Conservation (phyloP, 179 eudicot species). For the Beta macrorhiza region DNA sequence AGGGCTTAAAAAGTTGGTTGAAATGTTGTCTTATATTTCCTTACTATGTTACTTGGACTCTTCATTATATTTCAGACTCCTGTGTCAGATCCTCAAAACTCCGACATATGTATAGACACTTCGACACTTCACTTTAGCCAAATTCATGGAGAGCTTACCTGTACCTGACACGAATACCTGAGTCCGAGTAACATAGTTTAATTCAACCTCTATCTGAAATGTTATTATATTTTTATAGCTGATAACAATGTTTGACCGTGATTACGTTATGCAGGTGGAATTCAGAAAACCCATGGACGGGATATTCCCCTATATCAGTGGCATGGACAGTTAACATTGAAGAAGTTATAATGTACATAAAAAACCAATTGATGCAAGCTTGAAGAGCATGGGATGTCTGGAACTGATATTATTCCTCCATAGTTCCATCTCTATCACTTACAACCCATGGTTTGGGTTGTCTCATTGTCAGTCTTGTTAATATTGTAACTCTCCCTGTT, state of each 20-base stretch:
- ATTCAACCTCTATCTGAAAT: background rate
- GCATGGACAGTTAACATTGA: slow-evolving; percentile 86
- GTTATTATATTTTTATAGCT: background rate
- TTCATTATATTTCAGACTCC: background rate
- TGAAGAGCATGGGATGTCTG: slow-evolving; percentile 33
- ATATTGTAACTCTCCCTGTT: slow-evolving; percentile 7
- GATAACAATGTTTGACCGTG: background rate
- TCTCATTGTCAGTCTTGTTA: slow-evolving; percentile 6
- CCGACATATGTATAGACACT: too few relatives aligned
- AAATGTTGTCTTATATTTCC: background rate
- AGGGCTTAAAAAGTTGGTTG: slow-evolving; percentile 71
- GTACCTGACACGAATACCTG: too few relatives aligned
- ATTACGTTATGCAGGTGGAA: slow-evolving; percentile 62
- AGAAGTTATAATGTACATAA: slow-evolving; percentile 56
- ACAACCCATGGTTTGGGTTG: background rate
- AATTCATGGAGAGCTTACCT: too few relatives aligned
- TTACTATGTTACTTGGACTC: background rate
- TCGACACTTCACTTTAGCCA: too few relatives aligned
- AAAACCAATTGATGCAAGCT: slow-evolving; percentile 57
- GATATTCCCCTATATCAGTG: slow-evolving; percentile 70
- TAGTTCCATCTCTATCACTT: background rate
- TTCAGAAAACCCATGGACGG: slow-evolving; percentile 84
- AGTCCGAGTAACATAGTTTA: too few relatives aligned
- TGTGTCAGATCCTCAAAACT: too few relatives aligned
- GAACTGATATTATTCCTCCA: background rate